Conservation (phyloP, 768 basidiomycete species). For the Lentinula aciculospora region DNA sequence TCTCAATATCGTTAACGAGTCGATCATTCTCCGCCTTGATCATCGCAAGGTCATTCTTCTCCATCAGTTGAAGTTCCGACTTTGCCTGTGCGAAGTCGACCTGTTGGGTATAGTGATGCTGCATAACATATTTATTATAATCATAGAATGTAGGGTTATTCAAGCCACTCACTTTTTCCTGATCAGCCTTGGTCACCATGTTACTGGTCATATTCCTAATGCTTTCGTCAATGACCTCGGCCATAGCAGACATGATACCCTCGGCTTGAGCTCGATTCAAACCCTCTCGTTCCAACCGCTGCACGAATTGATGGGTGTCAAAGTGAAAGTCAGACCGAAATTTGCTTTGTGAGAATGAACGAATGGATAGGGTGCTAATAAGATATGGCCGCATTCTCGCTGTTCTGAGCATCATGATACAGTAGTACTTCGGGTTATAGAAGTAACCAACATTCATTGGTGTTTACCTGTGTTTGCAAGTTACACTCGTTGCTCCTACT, state of each 20-base stretch:
- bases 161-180: conserved; percentile 73
- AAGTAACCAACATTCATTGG: not conserved
- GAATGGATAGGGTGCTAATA: not conserved
- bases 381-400: not conserved
- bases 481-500: not conserved
- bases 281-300: conserved; percentile 84
- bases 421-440: not conserved
- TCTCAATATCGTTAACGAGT: conserved; percentile 86
- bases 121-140: not conserved
- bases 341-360: not conserved
- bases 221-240: conserved; percentile 96
- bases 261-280: conserved; percentile 89
- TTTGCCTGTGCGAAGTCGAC: conserved; percentile 97
- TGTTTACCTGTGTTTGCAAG: no score
- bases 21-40: conserved; percentile 96
- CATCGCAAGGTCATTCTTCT: conserved; percentile 94
- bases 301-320: conserved; percentile 93
- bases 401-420: not conserved
- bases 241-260: conserved; percentile 95
- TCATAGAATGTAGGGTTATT: not conserved
- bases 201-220: conserved; percentile 93
- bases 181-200: conserved; percentile 93
- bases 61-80: conserved; percentile 92
- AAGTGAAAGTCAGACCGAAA: conserved; percentile 65
- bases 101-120: conserved; percentile 93